phyloP scores from a whole-genome alignment of 2,329 filamentous ascomycete genomes.

The Apiospora rasikravindrae region DNA sequence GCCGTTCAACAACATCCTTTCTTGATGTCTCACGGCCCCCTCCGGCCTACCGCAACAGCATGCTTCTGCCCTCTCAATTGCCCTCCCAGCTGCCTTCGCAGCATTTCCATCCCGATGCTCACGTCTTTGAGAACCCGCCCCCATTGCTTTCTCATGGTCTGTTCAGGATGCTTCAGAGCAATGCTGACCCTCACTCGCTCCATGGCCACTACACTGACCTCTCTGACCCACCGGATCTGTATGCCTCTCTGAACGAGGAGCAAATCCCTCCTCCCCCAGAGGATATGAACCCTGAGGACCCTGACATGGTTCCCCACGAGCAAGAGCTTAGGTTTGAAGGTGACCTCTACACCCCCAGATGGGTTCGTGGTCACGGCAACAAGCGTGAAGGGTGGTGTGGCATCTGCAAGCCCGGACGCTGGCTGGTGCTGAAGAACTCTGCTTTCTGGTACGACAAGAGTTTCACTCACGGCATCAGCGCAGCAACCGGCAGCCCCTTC shows the following conservation, averaged over 20 bases:
- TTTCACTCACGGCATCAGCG: constrained; percentile 86
- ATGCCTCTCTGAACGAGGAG: constrained; percentile 75
- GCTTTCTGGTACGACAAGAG: constrained; percentile 95
- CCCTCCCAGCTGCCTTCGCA: constrained; percentile 55
- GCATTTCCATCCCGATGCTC: constrained; percentile 55
- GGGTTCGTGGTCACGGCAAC: constrained; percentile 85
- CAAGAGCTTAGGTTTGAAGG: constrained; percentile 80
- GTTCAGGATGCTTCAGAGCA: constrained; percentile 77
- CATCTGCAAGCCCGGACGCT: constrained; percentile 83
- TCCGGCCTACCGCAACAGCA: constrained; percentile 60
- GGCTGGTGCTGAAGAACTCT: constrained; percentile 88
- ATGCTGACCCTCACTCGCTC: constrained; percentile 70
- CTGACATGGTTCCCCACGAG: constrained; percentile 77
- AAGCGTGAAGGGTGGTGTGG: constrained; percentile 91
- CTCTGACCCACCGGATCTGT: constrained; percentile 77
- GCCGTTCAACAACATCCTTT: constrained; percentile 61
- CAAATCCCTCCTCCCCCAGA: constrained; percentile 76
- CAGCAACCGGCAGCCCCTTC: constrained; percentile 79
- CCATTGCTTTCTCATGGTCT: constrained; percentile 72
- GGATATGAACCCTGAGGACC: constrained; percentile 81
- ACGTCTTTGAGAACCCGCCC: constrained; percentile 63
- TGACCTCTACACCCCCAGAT: constrained; percentile 82
- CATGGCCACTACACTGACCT: constrained; percentile 75
- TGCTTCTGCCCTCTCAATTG: constrained; percentile 59
- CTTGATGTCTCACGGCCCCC: constrained; percentile 58